Evolutionary conservation across 2,329 filamentous ascomycete species (phyloP), one percentile per base, ranked within the genome.

Genomic region (Aspergillus sp.): DNA sequence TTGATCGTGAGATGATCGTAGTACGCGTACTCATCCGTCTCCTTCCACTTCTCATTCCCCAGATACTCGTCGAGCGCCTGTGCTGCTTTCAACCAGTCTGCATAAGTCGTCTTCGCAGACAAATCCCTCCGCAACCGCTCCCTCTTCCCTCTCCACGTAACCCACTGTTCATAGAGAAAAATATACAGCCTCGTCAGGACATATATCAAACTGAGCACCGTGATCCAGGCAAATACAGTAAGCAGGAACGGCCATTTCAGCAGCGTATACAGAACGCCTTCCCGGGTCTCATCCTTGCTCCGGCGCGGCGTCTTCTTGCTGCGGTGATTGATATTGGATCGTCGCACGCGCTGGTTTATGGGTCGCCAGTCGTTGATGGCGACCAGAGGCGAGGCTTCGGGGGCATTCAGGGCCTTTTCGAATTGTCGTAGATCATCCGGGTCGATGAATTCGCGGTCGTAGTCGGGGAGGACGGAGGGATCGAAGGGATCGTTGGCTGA

Each of bases 361-460:
- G 93, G 93, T 10, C 87, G 83, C 93, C 93, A 98, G 73, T 98
- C 93, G 65, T 94, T 94, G 62, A 94, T 81, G 36, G 93, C 91
- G 3, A 88, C 86, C 58, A 97, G 82, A 33, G 85, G 82, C 36
- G 83, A 76, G 1, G 80, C 80, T 51, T 94, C 88, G 0, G 90
- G 88, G 1, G 86, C 87, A n/a, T 81, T 79, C 6, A 96, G 78
- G 5, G 91, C 91, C 49, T 79, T 80, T 50, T 85, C 83, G 65
- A 97, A 97, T 46, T 85, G 83, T 34, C 79, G 74, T 30, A 95
- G 73, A 61, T 94, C 85, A 49, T 80, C 80, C 36, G 82, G 74
- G 40, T 78, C 69, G 56, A 94, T 74, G 63, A 96, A 96, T 47
- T 93, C 82, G 59, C 78, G 77, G 64, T 90, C 79, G 66, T 76